A percentile compares a stretch with the other conserved stretches of the same genome.
Evolutionary conservation across 441 rosid genomes (phyloP).

Genomic region (Eruca vesicaria): DNA sequence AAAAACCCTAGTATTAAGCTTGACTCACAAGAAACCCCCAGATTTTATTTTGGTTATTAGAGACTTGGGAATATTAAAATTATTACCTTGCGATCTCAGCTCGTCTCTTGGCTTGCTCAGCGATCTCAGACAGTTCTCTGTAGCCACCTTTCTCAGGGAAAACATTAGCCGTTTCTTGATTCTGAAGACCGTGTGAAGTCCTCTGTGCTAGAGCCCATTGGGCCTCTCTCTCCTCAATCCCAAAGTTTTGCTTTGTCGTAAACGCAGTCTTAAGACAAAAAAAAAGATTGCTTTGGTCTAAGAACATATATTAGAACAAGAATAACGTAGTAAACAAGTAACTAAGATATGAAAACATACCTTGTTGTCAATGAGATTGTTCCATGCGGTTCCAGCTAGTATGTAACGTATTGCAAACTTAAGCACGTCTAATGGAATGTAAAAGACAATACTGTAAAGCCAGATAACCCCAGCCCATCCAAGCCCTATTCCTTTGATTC

Average conservation of each 20-base stretch:
- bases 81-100: conserved; percentile 85
- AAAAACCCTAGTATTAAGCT: neutral
- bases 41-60: neutral
- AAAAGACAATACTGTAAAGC: conserved; percentile 78
- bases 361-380: conserved; percentile 79
- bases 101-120: conserved; percentile 94
- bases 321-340: neutral
- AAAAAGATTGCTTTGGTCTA: neutral
- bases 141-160: conserved; percentile 75
- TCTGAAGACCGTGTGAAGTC: conserved; percentile 87
- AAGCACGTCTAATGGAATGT: conserved; percentile 72
- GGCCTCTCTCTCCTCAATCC: conserved; percentile 91
- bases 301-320: neutral
- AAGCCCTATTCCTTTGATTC: conserved; percentile 75
- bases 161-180: conserved; percentile 50
- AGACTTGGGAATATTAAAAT: neutral
- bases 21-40: neutral
- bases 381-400: conserved; percentile 86
- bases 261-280: conserved; percentile 67
- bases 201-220: conserved; percentile 96
- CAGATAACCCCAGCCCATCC: conserved; percentile 95
- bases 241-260: conserved; percentile 91
- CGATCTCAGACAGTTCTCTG: conserved; percentile 85
- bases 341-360: conserved; percentile 30
- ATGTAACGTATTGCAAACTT: conserved; percentile 81